These are phyloP conservation scores for Alternaria infectoria DNA, from an alignment of 2,329 filamentous ascomycete species.

Conservation along the genomic window DNA sequence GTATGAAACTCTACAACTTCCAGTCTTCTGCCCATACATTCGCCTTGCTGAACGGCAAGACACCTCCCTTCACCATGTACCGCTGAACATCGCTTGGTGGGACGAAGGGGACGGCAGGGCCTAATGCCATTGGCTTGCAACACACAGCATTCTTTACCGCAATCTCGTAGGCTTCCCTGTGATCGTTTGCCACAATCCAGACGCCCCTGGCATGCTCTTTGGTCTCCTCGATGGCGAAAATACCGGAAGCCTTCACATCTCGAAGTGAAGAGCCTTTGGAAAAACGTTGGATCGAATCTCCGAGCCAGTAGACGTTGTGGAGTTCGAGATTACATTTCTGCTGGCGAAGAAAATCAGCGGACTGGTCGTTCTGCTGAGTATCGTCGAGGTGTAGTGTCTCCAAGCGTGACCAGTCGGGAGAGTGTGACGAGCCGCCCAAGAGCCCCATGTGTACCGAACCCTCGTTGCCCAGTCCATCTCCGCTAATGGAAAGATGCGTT, in stretches of 20 bases:
- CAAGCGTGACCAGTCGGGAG: neutral
- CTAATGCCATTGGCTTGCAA: neutral
- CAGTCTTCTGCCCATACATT: neutral
- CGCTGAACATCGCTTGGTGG: neutral
- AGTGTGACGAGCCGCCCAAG: neutral
- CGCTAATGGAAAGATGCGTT: neutral
- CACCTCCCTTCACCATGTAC: neutral
- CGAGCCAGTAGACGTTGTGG: neutral
- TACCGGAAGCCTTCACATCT: neutral
- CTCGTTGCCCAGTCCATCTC: neutral
- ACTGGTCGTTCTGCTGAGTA: neutral
- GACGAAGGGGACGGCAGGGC: neutral
- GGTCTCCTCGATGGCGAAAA: neutral
- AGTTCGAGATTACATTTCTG: neutral
- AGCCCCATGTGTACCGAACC: neutral
- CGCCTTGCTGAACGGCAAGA: neutral
- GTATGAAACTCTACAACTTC: neutral
- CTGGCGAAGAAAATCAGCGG: neutral
- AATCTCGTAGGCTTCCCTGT: neutral
- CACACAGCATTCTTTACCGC: neutral
- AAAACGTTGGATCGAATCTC: neutral
- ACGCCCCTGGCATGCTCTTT: neutral
- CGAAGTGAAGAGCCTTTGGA: neutral
- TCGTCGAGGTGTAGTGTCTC: neutral
- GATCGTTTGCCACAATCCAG: neutral